These are phyloP conservation scores for Cystobasidiaceae sp. DNA, from an alignment of 1,284 basidiomycete species.

Conservation along the genomic window DNA sequence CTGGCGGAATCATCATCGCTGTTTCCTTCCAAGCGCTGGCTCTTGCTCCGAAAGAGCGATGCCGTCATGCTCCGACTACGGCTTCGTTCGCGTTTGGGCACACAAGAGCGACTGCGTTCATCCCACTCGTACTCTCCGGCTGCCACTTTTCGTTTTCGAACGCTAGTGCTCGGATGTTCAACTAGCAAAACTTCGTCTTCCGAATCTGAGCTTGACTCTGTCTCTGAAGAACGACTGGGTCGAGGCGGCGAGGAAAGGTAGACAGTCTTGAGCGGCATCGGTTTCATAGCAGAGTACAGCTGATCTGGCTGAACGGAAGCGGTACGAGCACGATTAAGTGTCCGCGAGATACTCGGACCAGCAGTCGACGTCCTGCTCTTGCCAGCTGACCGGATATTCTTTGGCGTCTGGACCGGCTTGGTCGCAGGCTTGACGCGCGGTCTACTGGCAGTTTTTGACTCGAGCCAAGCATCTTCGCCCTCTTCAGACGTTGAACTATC, in stretches of 20 bases:
- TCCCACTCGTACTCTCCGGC: constrained; percentile 28
- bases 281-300: constrained; percentile 18
- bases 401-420: too few relatives aligned
- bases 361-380: neutral
- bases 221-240: neutral
- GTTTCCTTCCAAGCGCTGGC: neutral
- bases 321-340: constrained; percentile 2
- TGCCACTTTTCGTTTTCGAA: constrained; percentile 7
- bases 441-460: too few relatives aligned
- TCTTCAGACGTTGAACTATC: too few relatives aligned
- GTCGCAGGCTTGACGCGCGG: too few relatives aligned
- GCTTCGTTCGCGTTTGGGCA: constrained; percentile 22
- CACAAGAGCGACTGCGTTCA: constrained; percentile 13
- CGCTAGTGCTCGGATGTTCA: neutral
- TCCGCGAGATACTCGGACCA: neutral
- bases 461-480: too few relatives aligned
- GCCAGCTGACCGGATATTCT: too few relatives aligned
- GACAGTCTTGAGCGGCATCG: constrained; percentile 18
- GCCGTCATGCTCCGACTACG: constrained; percentile 21
- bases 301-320: neutral
- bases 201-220: constrained; percentile 3
- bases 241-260: constrained; percentile 17
- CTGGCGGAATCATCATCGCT: neutral
- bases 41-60: neutral
- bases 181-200: constrained; percentile 19